Evolutionary conservation across 371 early-diverging fungal genomes (phyloP), one percentile per base, ranked within the genome.

Genomic region (Mucor indicus): DNA sequence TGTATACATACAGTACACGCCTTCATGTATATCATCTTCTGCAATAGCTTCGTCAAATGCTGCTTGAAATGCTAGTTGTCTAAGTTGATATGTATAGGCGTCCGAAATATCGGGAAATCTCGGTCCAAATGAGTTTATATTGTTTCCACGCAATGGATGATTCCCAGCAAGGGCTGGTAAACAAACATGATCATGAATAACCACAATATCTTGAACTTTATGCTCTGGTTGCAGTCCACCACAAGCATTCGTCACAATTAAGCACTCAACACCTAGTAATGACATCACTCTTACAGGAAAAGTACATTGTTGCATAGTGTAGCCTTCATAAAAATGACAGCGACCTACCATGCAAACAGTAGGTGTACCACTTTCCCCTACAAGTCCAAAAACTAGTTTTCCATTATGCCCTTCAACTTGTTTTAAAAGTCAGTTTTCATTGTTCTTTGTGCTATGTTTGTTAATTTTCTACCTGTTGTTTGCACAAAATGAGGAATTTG

Each of bases 191-290:
- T 96, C 96, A 22, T 86, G 79, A 44, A 96, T 84, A 48, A 93
- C 74, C 76, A 89, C 86, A 40, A 97, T 76, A 63, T 92, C 92
- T 25, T 95, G 95, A 10, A 95, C 87, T 57, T 86, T 82, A 72
- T 79, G 88, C 19, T 67, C 55, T 38, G 74, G 73, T 71, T 93
- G 92, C 57, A 97, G 78, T 33, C 90, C 84, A 36, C 97, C 97
- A 16, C 92, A 87, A n/a, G 96, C 96, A 61, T 95, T 95, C 36
- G 96, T 95, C 35, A 90, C 91, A 31, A 93, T 74, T 43, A 95
- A 65, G 15, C 78, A 79, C 49, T 87, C 54, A 29, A 90, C 86
- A 9, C 95, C 95, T 22, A 97, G 66, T 31, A 90, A 75, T 27
- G 75, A 66, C 85, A 97, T 83, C 31, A 97, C 86, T 30, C 97